These are phyloP conservation scores for Centella asiatica DNA, from an alignment of 129 eudicot species.

Conservation along the genomic window DNA sequence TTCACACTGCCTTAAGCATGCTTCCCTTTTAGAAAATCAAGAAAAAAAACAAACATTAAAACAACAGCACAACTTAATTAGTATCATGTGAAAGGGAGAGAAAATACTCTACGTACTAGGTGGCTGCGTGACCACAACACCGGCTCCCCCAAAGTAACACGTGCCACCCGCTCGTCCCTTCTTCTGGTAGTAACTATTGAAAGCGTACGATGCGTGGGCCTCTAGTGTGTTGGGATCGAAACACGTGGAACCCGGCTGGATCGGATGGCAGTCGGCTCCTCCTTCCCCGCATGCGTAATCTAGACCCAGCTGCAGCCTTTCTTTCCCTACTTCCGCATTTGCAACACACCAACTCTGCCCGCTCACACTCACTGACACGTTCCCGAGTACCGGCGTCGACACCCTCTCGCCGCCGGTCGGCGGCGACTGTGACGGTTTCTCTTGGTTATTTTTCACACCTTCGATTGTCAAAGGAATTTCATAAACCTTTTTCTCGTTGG, in stretches of 20 bases:
- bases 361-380: slow-evolving; percentile 17
- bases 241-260: slow-evolving; percentile 91
- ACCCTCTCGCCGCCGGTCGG: slow-evolving; percentile 33
- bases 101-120: slow-evolving; percentile 57
- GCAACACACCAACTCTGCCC: slow-evolving; percentile 92
- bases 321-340: slow-evolving; percentile 50
- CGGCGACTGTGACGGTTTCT: slow-evolving; percentile 29
- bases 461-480: slow-evolving; percentile 51
- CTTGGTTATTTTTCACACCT: slow-evolving; percentile 39
- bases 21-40: background rate
- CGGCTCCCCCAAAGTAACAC: slow-evolving; percentile 86
- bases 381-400: slow-evolving; percentile 14
- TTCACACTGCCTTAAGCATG: background rate
- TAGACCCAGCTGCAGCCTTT: slow-evolving; percentile 63
- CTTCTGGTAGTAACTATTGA: slow-evolving; percentile 84
- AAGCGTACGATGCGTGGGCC: slow-evolving; percentile 93
- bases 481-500: slow-evolving; percentile 53
- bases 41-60: background rate
- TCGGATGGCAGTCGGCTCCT: slow-evolving; percentile 90
- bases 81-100: no score
- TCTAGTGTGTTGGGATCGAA: slow-evolving; percentile 82
- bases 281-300: slow-evolving; percentile 98
- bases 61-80: background rate
- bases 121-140: slow-evolving; percentile 51
- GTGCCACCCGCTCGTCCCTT: slow-evolving; percentile 62